A percentile compares a stretch with the other conserved stretches of the same genome.
Conservation (phyloP, 306 rosid species). For the Pyrus communis region DNA sequence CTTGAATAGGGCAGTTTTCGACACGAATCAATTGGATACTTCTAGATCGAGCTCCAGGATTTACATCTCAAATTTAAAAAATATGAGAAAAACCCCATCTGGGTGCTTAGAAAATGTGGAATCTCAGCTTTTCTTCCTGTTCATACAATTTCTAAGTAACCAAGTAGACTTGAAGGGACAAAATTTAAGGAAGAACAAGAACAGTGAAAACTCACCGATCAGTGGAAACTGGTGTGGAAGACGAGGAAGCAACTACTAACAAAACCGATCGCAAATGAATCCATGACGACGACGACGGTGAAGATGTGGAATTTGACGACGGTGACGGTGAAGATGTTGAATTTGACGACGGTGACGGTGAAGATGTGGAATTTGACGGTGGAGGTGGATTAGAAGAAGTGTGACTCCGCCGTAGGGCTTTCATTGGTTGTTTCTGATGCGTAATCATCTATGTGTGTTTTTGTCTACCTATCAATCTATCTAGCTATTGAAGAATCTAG, state of each 20-base stretch:
- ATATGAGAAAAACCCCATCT: not conserved
- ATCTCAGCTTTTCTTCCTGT: not conserved
- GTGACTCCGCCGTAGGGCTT: conserved; percentile 21
- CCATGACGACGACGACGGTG: conserved; percentile 11
- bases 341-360: not conserved
- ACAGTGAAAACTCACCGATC: conserved; percentile 19
- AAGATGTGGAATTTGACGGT: conserved; percentile 6
- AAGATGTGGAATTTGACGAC: conserved; percentile 12
- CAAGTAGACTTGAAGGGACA: not conserved
- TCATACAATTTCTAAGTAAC: not conserved
- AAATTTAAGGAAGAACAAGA: not conserved
- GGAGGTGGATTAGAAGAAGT: conserved; percentile 20
- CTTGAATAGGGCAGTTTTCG: not conserved
- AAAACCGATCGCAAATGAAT: conserved; percentile 21
- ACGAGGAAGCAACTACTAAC: conserved; percentile 20
- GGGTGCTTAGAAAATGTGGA: not conserved
- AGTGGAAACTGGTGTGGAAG: conserved; percentile 6
- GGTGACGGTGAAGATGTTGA: conserved; percentile 8
- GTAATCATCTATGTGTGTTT: conserved; percentile 6
- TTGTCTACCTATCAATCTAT: not conserved
- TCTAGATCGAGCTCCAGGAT: conserved; percentile 12
- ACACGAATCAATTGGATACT: conserved; percentile 8
- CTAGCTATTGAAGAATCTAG: not conserved
- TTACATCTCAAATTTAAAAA: not conserved
- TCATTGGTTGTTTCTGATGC: conserved; percentile 20